These are phyloP conservation scores for Striga hermonthica DNA, from an alignment of 305 asterid species.

Conservation along the genomic window DNA sequence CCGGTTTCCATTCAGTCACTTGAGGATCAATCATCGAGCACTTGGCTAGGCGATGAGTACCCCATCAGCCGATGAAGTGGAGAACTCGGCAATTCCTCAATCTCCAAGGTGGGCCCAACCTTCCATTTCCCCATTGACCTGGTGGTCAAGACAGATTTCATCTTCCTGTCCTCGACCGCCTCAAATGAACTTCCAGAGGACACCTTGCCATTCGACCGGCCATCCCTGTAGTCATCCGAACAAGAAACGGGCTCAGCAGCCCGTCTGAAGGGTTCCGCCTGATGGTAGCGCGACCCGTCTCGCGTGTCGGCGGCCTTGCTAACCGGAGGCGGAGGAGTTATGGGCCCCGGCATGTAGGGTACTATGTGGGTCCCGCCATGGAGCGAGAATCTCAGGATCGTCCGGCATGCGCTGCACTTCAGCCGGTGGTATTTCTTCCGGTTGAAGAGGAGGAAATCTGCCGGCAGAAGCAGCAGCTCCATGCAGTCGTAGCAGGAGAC, in stretches of 20 bases:
- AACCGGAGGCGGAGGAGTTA: conserved; percentile 53
- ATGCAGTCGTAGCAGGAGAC: conserved; percentile 66
- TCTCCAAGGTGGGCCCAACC: conserved; percentile 37
- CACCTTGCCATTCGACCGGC: conserved; percentile 35
- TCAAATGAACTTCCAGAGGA: conserved; percentile 33
- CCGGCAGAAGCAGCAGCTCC: conserved; percentile 66
- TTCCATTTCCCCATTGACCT: conserved; percentile 35
- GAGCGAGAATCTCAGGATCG: conserved; percentile 57
- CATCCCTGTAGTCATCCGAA: conserved; percentile 64
- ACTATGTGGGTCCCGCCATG: conserved; percentile 43
- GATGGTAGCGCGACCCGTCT: conserved; percentile 27
- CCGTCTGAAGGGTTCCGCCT: conserved; percentile 32
- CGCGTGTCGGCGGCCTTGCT: conserved; percentile 42
- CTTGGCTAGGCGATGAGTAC: conserved; percentile 65
- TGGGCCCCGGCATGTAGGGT: conserved; percentile 43
- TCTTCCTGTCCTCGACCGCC: conserved; percentile 45
- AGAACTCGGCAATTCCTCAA: conserved; percentile 48
- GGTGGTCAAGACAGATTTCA: conserved; percentile 41
- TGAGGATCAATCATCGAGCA: conserved; percentile 34
- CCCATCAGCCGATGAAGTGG: conserved; percentile 92
- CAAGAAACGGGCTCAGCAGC: conserved; percentile 44
- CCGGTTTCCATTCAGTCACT: background rate
- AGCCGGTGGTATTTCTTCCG: conserved; percentile 54
- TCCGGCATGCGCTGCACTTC: conserved; percentile 59
- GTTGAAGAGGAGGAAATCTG: conserved; percentile 58